Evolutionary conservation across 805 yeast genomes (phyloP).

Genomic region (Torulaspora indica): DNA sequence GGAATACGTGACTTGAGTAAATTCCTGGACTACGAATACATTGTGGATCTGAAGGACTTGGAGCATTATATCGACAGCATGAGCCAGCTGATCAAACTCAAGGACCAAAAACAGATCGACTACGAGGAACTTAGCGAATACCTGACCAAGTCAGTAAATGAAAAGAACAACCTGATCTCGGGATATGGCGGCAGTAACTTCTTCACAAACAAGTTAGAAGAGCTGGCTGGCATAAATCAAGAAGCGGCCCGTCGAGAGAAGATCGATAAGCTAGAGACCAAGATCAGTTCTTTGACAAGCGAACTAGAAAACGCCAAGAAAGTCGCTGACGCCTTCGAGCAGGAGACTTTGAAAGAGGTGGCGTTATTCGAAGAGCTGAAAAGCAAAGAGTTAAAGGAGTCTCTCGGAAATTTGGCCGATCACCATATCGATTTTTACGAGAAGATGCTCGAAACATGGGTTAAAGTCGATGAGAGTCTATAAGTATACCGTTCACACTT

Average conservation of each 20-base stretch:
- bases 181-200: conserved; percentile 51
- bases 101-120: conserved; percentile 88
- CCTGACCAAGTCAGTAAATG: conserved; percentile 62
- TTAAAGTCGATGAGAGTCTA: conserved; percentile 44
- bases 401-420: conserved; percentile 69
- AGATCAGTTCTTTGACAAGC: conserved; percentile 44
- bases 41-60: conserved; percentile 78
- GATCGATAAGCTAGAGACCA: conserved; percentile 45
- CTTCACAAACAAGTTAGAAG: conserved; percentile 54
- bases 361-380: conserved; percentile 74
- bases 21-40: conserved; percentile 69
- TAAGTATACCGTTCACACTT: conserved; percentile 4
- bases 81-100: conserved; percentile 66
- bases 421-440: conserved; percentile 70
- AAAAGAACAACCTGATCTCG: conserved; percentile 50
- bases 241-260: conserved; percentile 51
- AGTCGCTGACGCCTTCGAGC: conserved; percentile 51
- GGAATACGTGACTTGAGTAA: conserved; percentile 44
- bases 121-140: conserved; percentile 82
- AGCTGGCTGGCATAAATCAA: conserved; percentile 58
- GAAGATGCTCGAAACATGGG: conserved; percentile 67
- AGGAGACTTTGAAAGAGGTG: conserved; percentile 52
- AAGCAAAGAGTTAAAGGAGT: conserved; percentile 65
- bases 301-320: conserved; percentile 50
- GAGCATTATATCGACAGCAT: conserved; percentile 71